Evolutionary conservation across 2,329 filamentous ascomycete genomes (phyloP).

Genomic region (Orbilia blumenaviensis): DNA sequence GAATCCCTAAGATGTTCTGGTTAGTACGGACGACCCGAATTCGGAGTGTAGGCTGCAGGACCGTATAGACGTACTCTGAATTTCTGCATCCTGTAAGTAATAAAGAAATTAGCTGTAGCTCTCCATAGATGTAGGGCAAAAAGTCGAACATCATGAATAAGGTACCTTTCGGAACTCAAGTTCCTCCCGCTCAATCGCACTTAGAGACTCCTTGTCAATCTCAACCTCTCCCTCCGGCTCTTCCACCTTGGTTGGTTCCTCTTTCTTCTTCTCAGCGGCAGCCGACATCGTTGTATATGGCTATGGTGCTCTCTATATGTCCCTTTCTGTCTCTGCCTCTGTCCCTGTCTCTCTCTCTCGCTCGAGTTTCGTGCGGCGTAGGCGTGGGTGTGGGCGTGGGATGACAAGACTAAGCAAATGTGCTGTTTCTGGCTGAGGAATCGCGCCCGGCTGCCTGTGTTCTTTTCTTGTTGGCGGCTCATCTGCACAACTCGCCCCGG

Average conservation of each 20-base stretch:
- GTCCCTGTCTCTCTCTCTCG: too few relatives aligned
- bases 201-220: conserved; percentile 57
- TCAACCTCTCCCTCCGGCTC: conserved; percentile 48
- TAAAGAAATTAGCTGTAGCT: conserved; percentile 21
- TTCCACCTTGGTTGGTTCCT: conserved; percentile 39
- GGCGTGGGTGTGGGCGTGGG: neutral
- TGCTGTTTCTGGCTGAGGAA: neutral
- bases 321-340: too few relatives aligned
- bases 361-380: neutral
- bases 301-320: too few relatives aligned
- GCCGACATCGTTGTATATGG: conserved; percentile 15
- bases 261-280: conserved; percentile 32
- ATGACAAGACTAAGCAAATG: neutral
- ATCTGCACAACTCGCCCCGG: conserved; percentile 6
- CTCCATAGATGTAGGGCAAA: neutral
- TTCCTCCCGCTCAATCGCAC: conserved; percentile 57
- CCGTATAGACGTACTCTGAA: conserved; percentile 70
- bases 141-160: neutral
- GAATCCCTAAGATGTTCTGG: conserved; percentile 67
- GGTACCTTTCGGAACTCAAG: conserved; percentile 58
- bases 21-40: neutral
- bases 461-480: conserved; percentile 26
- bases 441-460: neutral
- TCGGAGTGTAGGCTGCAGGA: conserved; percentile 10
- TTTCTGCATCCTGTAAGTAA: conserved; percentile 80